phyloP scores from a whole-genome alignment of 768 basidiomycete genomes.

The Ephemerocybe angulata region DNA sequence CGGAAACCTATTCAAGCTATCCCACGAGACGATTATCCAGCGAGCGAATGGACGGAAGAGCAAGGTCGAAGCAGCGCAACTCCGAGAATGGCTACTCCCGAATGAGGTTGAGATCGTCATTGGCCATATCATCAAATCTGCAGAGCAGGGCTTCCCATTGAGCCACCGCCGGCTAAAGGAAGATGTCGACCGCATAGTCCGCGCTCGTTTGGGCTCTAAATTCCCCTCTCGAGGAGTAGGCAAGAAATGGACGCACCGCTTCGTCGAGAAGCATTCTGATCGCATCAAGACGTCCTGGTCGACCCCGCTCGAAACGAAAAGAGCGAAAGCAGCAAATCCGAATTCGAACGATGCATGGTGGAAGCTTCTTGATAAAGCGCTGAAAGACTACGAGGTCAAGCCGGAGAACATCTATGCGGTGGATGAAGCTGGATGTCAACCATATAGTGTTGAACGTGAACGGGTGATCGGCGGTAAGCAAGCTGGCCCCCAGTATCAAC shows the following conservation, averaged over 20 bases:
- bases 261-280: slow-evolving; percentile 25
- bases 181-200: slow-evolving; percentile 28
- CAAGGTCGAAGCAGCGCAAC: slow-evolving; percentile 22
- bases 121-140: slow-evolving; percentile 23
- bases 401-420: slow-evolving; percentile 28
- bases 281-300: slow-evolving; percentile 28
- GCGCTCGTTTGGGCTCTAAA: slow-evolving; percentile 22
- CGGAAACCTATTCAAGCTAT: slow-evolving; percentile 14
- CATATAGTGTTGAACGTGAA: slow-evolving; percentile 17
- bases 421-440: slow-evolving; percentile 34
- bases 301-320: slow-evolving; percentile 28
- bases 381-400: slow-evolving; percentile 19
- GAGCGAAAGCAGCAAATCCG: slow-evolving; percentile 35
- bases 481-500: slow-evolving; percentile 27
- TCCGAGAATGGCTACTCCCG: slow-evolving; percentile 23
- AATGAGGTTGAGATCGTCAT: slow-evolving; percentile 30
- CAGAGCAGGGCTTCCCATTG: slow-evolving; percentile 31
- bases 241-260: slow-evolving; percentile 32
- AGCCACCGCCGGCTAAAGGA: slow-evolving; percentile 30
- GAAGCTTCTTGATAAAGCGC: slow-evolving; percentile 24
- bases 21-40: slow-evolving; percentile 15
- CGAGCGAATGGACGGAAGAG: slow-evolving; percentile 19
- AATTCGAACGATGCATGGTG: slow-evolving; percentile 31
- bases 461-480: slow-evolving; percentile 26
- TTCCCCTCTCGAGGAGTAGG: slow-evolving; percentile 33